Percentiles rank a stretch among this genome's conserved stretches.
These are phyloP conservation scores for Orbilia brochopaga DNA, from an alignment of 2,329 filamentous ascomycete species.

Conservation along the genomic window DNA sequence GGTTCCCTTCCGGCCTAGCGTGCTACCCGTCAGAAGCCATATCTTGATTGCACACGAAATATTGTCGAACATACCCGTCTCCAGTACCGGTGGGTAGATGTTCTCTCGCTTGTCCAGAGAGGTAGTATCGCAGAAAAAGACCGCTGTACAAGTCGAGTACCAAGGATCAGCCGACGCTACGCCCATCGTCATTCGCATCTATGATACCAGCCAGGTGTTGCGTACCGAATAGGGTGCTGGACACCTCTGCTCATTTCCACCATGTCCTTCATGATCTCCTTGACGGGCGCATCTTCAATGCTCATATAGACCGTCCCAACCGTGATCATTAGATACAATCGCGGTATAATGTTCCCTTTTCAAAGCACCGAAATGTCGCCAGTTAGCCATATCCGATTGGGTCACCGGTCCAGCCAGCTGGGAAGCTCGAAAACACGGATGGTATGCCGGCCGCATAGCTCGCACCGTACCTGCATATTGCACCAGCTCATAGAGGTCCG, in stretches of 20 bases:
- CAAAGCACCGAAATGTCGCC: constrained; percentile 57
- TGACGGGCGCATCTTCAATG: constrained; percentile 95
- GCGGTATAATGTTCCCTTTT: constrained; percentile 95
- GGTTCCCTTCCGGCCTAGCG: constrained; percentile 80
- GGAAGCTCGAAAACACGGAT: neutral
- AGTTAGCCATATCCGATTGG: constrained; percentile 11
- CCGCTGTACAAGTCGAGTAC: constrained; percentile 60
- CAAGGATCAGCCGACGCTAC: constrained; percentile 26
- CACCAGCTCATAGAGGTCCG: constrained; percentile 72
- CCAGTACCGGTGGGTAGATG: constrained; percentile 79
- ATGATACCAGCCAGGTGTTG: neutral
- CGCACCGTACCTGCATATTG: constrained; percentile 54
- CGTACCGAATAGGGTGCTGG: constrained; percentile 83
- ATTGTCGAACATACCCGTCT: constrained; percentile 63
- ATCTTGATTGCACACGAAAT: neutral
- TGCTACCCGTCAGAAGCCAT: neutral
- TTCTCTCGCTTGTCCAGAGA: constrained; percentile 92
- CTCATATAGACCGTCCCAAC: constrained; percentile 99
- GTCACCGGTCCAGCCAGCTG: neutral
- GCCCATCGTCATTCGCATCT: neutral
- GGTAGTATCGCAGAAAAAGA: constrained; percentile 92
- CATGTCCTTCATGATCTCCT: constrained; percentile 99
- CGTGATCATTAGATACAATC: constrained; percentile 98
- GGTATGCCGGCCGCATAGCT: no score
- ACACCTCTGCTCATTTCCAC: constrained; percentile 99